Evolutionary conservation across 805 yeast species (phyloP).

Genomic region (Ogataea minuta): DNA sequence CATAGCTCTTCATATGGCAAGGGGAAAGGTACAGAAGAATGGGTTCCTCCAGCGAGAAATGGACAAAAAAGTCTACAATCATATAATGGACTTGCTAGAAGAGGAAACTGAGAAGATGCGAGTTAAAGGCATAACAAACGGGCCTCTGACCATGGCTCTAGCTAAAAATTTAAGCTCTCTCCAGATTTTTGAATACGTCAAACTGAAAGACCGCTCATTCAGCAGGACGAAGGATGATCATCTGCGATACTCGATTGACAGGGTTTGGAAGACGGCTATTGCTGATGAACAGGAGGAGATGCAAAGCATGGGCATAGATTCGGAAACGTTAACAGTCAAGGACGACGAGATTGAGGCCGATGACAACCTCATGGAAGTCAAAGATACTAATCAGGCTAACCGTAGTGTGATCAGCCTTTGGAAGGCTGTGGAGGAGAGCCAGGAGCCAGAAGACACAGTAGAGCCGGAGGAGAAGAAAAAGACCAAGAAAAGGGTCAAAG

Average conservation of each 20-base stretch:
- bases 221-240: slow-evolving; percentile 65
- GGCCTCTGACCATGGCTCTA: slow-evolving; percentile 44
- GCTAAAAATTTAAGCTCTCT: slow-evolving; percentile 55
- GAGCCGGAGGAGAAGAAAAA: slow-evolving; percentile 20
- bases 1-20: slow-evolving; percentile 3
- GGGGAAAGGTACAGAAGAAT: slow-evolving; percentile 15
- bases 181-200: slow-evolving; percentile 59
- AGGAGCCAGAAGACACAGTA: neutral
- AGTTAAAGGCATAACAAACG: slow-evolving; percentile 38
- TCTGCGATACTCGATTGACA: slow-evolving; percentile 62
- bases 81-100: slow-evolving; percentile 56
- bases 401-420: slow-evolving; percentile 73
- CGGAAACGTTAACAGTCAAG: slow-evolving; percentile 10
- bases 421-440: slow-evolving; percentile 38
- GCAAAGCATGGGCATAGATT: slow-evolving; percentile 32
- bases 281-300: slow-evolving; percentile 64
- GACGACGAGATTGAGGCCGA: slow-evolving; percentile 24
- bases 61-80: slow-evolving; percentile 56
- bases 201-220: slow-evolving; percentile 62
- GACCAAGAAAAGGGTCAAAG: slow-evolving; percentile 51
- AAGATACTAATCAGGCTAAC: slow-evolving; percentile 68
- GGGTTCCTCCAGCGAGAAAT: slow-evolving; percentile 35
- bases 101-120: slow-evolving; percentile 51
- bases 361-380: slow-evolving; percentile 58
- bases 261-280: slow-evolving; percentile 51